These are phyloP conservation scores for Podospora fimiseda DNA, from an alignment of 495 filamentous ascomycete species.

Conservation along the genomic window DNA sequence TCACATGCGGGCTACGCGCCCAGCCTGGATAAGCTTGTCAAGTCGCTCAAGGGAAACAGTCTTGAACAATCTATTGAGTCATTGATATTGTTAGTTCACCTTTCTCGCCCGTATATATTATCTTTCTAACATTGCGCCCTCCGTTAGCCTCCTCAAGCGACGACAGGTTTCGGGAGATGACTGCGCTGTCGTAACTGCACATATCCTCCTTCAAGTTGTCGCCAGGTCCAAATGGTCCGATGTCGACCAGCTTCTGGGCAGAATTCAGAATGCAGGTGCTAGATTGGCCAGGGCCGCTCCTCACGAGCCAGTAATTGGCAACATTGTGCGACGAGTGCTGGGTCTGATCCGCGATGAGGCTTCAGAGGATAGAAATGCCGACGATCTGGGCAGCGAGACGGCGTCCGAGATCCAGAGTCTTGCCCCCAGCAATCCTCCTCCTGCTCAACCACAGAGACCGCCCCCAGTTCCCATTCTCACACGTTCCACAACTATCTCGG, in stretches of 20 bases:
- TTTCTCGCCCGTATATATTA: not conserved
- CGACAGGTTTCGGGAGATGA: constrained; percentile 80
- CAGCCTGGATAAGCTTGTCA: constrained; percentile 66
- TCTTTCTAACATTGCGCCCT: too few species aligned
- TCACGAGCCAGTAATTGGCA: constrained; percentile 83
- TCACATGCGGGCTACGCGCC: constrained; percentile 50
- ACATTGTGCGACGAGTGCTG: constrained; percentile 83
- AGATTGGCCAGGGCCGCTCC: constrained; percentile 75
- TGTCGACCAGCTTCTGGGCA: constrained; percentile 67
- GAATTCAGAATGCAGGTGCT: constrained; percentile 67
- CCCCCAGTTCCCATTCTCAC: constrained; percentile 22
- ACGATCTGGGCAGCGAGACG: constrained; percentile 43
- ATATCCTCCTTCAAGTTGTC: constrained; percentile 78
- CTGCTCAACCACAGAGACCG: constrained; percentile 22
- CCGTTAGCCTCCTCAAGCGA: constrained; percentile 71
- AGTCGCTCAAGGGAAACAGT: constrained; percentile 61
- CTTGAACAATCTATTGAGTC: constrained; percentile 76
- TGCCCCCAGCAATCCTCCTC: constrained; percentile 38
- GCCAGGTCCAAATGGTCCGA: constrained; percentile 64
- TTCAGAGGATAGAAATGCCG: constrained; percentile 69
- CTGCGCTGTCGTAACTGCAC: constrained; percentile 84
- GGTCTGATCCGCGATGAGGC: constrained; percentile 88
- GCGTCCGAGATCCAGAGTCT: constrained; percentile 27
- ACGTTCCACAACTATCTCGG: constrained; percentile 40
- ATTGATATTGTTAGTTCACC: constrained; percentile 61